Conservation (phyloP, 75 land plant genomes). For the Selaginella tamariscina region DNA sequence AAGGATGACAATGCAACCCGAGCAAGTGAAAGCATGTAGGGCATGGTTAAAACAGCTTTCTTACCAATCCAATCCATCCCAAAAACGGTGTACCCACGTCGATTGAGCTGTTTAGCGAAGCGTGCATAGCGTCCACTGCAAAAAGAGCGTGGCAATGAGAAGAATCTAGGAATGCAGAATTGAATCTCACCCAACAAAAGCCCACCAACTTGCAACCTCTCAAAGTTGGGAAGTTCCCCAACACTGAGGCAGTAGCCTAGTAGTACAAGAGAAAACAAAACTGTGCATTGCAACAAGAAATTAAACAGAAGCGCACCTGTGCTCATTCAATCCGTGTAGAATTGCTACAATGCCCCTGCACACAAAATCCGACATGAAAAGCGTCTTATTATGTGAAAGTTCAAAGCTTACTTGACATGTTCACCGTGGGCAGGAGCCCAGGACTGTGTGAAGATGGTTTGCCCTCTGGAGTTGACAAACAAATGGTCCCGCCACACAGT, state of each 20-base stretch:
- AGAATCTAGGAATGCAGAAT: not conserved
- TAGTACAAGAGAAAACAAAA: not conserved
- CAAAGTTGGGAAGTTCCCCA: not conserved
- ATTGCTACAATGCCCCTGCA: constrained; percentile 69
- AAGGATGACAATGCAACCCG: no score
- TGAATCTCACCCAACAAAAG: not conserved
- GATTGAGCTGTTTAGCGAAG: constrained; percentile 66
- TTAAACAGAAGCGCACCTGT: constrained; percentile 42
- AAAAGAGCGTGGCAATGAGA: not conserved
- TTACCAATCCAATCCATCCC: constrained; percentile 99
- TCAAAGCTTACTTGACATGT: constrained; percentile 34
- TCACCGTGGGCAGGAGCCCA: constrained; percentile 48
- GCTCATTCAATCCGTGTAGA: constrained; percentile 91
- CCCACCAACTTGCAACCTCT: no score
- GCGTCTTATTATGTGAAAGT: not conserved
- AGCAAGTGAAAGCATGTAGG: no score
- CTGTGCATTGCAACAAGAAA: not conserved
- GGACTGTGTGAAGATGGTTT: constrained; percentile 60
- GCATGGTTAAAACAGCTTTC: no score
- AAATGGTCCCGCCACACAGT: constrained; percentile 21
- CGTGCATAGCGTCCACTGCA: constrained; percentile 86
- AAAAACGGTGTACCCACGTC: constrained; percentile 73
- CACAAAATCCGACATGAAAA: no score
- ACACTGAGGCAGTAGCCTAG: not conserved
- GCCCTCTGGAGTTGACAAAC: constrained; percentile 43